phyloP scores from a whole-genome alignment of 352 stramenopile species.

The Phytophthora citricola region DNA sequence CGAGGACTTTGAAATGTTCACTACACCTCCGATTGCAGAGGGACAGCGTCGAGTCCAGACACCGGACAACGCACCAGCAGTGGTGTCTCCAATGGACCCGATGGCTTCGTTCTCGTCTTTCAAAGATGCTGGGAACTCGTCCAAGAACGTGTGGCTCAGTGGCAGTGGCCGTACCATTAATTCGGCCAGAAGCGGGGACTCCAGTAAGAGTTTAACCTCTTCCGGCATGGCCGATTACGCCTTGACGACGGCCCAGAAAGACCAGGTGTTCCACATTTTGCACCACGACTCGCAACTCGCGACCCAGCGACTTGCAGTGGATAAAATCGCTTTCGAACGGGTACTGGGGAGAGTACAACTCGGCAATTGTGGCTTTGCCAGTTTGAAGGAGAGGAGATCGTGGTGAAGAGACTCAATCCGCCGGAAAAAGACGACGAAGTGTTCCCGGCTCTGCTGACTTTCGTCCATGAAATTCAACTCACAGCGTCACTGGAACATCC shows the following conservation, averaged over 20 bases:
- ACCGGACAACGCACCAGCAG: not conserved
- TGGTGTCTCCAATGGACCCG: constrained; percentile 34
- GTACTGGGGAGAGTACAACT: constrained; percentile 24
- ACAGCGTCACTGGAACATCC: constrained; percentile 60
- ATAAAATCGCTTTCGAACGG: constrained; percentile 49
- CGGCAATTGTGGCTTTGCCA: constrained; percentile 42
- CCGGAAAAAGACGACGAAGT: constrained; percentile 12
- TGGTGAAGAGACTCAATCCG: constrained; percentile 39
- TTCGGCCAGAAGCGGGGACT: constrained; percentile 19
- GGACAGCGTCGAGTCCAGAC: not conserved
- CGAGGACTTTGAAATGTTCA: constrained; percentile 7
- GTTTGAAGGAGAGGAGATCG: constrained; percentile 51
- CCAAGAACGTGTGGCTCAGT: constrained; percentile 36
- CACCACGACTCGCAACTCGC: constrained; percentile 38
- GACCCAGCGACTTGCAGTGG: constrained; percentile 37
- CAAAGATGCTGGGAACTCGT: constrained; percentile 13
- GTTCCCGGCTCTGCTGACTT: constrained; percentile 37
- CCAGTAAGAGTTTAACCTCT: constrained; percentile 15
- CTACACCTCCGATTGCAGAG: constrained; percentile 16
- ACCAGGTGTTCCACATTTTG: constrained; percentile 36
- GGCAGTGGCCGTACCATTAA: constrained; percentile 33
- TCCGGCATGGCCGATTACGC: constrained; percentile 19
- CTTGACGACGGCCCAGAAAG: constrained; percentile 29
- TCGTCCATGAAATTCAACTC: constrained; percentile 74
- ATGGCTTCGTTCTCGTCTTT: constrained; percentile 32